Evolutionary conservation across 2,329 filamentous ascomycete genomes (phyloP), one percentile per base, ranked within the genome.

Genomic region (Aspergillus transmontanensis): DNA sequence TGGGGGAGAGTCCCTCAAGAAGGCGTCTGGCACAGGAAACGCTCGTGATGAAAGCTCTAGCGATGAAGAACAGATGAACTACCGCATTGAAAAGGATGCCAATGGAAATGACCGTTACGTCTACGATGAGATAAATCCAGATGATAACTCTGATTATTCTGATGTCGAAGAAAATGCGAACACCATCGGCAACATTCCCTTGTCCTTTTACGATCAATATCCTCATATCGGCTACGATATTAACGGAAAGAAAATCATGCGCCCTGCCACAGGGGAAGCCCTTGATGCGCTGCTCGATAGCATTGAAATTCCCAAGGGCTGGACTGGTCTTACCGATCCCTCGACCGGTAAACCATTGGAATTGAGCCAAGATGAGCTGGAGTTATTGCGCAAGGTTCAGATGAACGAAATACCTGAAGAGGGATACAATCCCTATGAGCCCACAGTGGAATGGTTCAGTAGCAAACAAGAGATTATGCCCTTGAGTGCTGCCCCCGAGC

Each of bases 201-300:
- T 98, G 57, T 90, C 91, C 3, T 98, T 97, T 80, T 99, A 99
- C 82, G 95, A 99, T 77, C 91, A 92, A 41, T 99, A 97, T 76
- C 95, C 95, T 57, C 95, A 99, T 77, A 97, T 99, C 75, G 95
- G 95, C 64, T 99, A 99, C 80, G 92, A 97, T 73, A 98, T 99
- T 82, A 96, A 99, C 78, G 95, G 95, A 78, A 97, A 96, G 86
- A 96, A 92, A 79, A 97, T 99, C 68, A 92, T 97, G 89, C 90
- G 95, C 58, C 95, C 95, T 7, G 95, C 96, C 4, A 94, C 93
- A 70, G 94, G 94, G 58, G 91, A 97, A 76, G 95, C 95, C 41
- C 82, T 99, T 36, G 95, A 99, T 82, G 93, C 93, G 14, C 85
- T 99, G 50, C 84, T 99, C 11, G 94, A 99, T 73, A 97, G 92